Evolutionary conservation across 202 grass and related monocot genomes (phyloP).

Genomic region (Miscanthus sacchariflorus): DNA sequence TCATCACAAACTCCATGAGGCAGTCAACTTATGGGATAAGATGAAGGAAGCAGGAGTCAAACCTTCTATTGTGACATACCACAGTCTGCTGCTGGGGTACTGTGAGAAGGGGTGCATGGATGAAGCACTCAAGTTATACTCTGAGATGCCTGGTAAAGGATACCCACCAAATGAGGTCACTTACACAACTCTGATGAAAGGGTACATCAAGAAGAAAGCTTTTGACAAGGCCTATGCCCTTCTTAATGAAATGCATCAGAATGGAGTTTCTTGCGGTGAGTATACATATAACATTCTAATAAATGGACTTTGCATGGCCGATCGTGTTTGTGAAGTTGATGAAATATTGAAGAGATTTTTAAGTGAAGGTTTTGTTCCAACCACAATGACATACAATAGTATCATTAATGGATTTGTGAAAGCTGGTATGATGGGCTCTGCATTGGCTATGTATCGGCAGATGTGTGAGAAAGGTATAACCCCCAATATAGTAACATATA

Average conservation of each 20-base stretch:
- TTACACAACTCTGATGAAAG: slow-evolving; percentile 71
- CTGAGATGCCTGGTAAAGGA: slow-evolving; percentile 66
- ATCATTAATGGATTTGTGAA: slow-evolving; percentile 84
- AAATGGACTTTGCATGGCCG: slow-evolving; percentile 64
- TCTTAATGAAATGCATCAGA: slow-evolving; percentile 64
- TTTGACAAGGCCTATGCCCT: slow-evolving; percentile 62
- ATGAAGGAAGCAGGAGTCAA: slow-evolving; percentile 67
- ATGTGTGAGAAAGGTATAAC: slow-evolving; percentile 69
- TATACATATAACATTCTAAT: slow-evolving; percentile 79
- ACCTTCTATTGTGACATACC: slow-evolving; percentile 66
- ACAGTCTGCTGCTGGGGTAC: slow-evolving; percentile 70
- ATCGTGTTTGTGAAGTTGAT: slow-evolving; percentile 59
- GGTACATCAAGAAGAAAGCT: slow-evolving; percentile 62
- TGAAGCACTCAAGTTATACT: slow-evolving; percentile 65
- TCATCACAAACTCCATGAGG: slow-evolving; percentile 61
- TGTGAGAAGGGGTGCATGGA: slow-evolving; percentile 72
- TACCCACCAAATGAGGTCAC: slow-evolving; percentile 66
- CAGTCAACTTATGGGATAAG: slow-evolving; percentile 60
- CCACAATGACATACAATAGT: slow-evolving; percentile 77
- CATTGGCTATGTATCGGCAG: slow-evolving; percentile 61
- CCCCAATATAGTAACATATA: slow-evolving; percentile 78
- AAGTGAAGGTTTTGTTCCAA: slow-evolving; percentile 80
- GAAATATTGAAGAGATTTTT: slow-evolving; percentile 76
- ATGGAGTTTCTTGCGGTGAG: slow-evolving; percentile 69
- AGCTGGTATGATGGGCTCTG: slow-evolving; percentile 61